Conservation (phyloP, 1,139 yeast species). For the Magnusiomyces suaveolens region DNA sequence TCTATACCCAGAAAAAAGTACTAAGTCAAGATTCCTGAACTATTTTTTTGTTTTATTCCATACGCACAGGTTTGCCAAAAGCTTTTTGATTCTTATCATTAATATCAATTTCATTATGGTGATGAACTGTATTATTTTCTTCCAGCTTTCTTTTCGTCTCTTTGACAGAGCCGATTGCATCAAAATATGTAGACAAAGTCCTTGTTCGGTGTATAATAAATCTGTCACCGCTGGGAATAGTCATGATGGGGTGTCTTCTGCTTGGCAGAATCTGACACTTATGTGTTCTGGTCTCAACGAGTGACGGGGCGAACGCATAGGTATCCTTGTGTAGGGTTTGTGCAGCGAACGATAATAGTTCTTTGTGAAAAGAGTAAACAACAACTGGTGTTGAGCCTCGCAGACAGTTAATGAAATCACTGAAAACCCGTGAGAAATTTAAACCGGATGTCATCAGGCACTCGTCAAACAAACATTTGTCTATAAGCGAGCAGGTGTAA, state of each 20-base stretch:
- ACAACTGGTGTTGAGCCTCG: conserved; percentile 86
- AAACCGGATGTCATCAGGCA: conserved; percentile 64
- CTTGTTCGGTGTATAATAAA: conserved; percentile 72
- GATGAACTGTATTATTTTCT: not conserved
- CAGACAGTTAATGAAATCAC: conserved; percentile 51
- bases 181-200: conserved; percentile 60
- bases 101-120: not conserved
- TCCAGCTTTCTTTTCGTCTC: conserved; percentile 24
- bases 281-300: conserved; percentile 73
- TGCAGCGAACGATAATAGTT: conserved; percentile 61
- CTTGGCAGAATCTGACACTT: conserved; percentile 91
- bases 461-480: conserved; percentile 59
- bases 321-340: conserved; percentile 57
- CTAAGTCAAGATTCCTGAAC: too few relatives aligned
- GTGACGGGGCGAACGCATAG: conserved; percentile 71
- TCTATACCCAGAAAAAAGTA: too few relatives aligned
- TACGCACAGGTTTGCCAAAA: not conserved
- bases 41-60: too few relatives aligned
- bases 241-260: conserved; percentile 89
- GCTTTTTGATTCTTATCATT: not conserved
- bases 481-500: conserved; percentile 40
- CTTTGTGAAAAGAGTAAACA: conserved; percentile 73
- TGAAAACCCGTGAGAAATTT: conserved; percentile 55
- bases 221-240: conserved; percentile 89
- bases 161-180: conserved; percentile 31